Evolutionary conservation across 441 rosid genomes (phyloP).

Genomic region (Jatropha podagrica): DNA sequence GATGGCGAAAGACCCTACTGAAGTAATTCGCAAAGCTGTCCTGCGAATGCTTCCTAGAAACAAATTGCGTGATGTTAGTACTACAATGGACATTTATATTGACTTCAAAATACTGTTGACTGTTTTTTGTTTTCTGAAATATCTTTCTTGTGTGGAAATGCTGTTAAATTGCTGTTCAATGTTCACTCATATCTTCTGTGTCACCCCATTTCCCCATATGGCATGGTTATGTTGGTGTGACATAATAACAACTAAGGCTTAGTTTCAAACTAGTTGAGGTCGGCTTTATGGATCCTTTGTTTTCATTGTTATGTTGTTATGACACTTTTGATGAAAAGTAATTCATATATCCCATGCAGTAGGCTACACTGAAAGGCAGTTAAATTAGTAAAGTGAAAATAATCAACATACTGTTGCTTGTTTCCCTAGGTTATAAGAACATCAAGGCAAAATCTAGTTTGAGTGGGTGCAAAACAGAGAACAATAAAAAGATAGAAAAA

Average conservation of each 20-base stretch:
- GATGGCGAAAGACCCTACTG: conserved; percentile 93
- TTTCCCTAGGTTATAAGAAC: neutral
- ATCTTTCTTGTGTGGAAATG: neutral
- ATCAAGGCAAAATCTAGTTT: neutral
- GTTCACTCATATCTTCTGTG: neutral
- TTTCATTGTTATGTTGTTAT: too few species aligned
- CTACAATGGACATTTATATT: conserved; percentile 12
- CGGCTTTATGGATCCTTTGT: too few species aligned
- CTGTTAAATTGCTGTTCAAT: neutral
- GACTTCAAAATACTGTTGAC: neutral
- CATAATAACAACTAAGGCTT: too few species aligned
- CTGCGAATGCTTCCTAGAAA: conserved; percentile 97
- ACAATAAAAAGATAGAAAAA: neutral
- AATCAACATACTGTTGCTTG: neutral
- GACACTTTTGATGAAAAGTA: neutral
- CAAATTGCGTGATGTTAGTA: conserved; percentile 88
- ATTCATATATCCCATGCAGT: neutral
- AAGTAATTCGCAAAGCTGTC: conserved; percentile 98
- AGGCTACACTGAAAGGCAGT: neutral
- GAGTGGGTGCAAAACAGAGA: neutral
- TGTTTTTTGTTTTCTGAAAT: neutral
- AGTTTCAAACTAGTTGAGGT: too few species aligned
- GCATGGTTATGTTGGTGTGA: neutral
- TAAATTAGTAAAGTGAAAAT: neutral
- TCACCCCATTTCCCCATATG: neutral